Evolutionary conservation across 345 rosid genomes (phyloP).

Genomic region (Eucalyptus leucophloia): DNA sequence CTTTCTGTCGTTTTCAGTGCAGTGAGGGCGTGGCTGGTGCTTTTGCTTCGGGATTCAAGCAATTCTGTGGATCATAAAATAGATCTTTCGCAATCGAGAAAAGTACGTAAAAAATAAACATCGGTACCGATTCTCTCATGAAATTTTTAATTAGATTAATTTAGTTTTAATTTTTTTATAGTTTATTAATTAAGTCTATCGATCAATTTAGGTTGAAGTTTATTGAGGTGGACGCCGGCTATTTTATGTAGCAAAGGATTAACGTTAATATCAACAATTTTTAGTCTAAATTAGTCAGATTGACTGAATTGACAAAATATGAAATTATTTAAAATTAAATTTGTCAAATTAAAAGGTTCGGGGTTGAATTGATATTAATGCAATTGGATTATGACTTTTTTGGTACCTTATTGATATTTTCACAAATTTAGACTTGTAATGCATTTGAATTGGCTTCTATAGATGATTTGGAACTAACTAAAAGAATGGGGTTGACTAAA

Average conservation of each 20-base stretch:
- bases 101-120: too few relatives aligned
- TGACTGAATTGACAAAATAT: rapidly evolving
- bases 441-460: not conserved
- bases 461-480: not conserved
- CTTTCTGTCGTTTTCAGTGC: not conserved
- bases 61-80: not conserved
- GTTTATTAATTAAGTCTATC: too few relatives aligned
- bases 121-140: too few relatives aligned
- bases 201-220: too few relatives aligned
- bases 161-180: too few relatives aligned
- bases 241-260: rapidly evolving
- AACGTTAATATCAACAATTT: too few relatives aligned
- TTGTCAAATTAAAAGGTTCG: rapidly evolving
- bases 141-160: too few relatives aligned
- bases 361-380: rapidly evolving
- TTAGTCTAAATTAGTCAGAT: rapidly evolving
- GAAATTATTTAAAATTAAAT: too few relatives aligned
- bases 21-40: not conserved
- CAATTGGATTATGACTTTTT: too few relatives aligned
- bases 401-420: not conserved
- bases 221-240: rapidly evolving
- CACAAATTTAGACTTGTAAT: not conserved
- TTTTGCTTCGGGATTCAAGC: not conserved
- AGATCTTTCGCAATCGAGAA: not conserved
- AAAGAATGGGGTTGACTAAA: not conserved